Percentiles rank a stretch among this genome's conserved stretches.
Evolutionary conservation across 176 grass and related monocot genomes (phyloP).

Genomic region (Avena atlantica): DNA sequence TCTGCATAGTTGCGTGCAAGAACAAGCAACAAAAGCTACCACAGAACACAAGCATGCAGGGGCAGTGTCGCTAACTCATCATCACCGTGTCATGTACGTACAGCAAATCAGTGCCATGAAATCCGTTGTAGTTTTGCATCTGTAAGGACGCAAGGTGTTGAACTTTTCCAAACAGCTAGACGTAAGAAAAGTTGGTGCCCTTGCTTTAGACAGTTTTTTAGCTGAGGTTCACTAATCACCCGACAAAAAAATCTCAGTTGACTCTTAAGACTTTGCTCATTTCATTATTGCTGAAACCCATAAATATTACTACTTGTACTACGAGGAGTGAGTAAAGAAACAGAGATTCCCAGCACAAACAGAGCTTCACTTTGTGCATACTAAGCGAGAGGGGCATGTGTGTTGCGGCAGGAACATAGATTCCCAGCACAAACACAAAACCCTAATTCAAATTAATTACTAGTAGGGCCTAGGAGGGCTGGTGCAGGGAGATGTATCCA

Average conservation of each 20-base stretch:
- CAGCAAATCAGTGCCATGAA: too few species aligned
- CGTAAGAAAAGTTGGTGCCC: too few species aligned
- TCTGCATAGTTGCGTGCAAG: conserved; percentile 32
- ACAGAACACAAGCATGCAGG: conserved; percentile 28
- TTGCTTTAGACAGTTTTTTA: not conserved
- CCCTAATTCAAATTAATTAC: conserved; percentile 39
- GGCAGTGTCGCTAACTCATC: conserved; percentile 6
- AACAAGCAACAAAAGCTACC: conserved; percentile 41
- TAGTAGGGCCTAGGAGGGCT: not conserved
- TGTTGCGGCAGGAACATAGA: conserved; percentile 41
- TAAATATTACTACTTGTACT: not conserved
- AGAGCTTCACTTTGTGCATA: too few species aligned
- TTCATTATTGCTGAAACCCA: not conserved
- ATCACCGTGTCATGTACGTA: too few species aligned
- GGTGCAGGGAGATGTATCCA: conserved; percentile 30
- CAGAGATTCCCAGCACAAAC: too few species aligned
- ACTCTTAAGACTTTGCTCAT: not conserved
- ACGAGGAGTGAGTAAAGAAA: too few species aligned
- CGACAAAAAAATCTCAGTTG: not conserved
- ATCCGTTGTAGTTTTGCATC: too few species aligned
- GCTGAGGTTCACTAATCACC: not conserved
- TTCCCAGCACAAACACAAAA: conserved; percentile 56
- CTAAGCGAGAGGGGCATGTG: too few species aligned
- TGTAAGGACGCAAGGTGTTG: too few species aligned
- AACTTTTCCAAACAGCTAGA: not conserved